Percentiles rank a stretch among this genome's conserved stretches.
These are phyloP conservation scores for Limnomonas spitsbergensis DNA, from an alignment of 139 green algal species.

Conservation along the genomic window DNA sequence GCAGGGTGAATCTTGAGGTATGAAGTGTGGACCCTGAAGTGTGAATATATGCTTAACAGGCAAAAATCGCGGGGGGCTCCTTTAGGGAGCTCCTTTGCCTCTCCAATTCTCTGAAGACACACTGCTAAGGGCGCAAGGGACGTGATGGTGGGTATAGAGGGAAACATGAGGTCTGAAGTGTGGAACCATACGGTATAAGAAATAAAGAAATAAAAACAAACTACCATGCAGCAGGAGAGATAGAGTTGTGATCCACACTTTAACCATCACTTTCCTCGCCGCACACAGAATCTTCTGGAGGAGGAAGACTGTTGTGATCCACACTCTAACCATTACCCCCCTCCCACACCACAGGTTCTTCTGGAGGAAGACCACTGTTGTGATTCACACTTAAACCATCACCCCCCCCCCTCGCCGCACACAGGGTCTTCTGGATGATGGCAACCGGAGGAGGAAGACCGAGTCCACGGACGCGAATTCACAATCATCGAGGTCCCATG, in stretches of 20 bases:
- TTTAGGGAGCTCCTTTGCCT: slow-evolving; percentile 33
- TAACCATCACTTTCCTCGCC: no score
- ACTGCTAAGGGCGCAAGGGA: slow-evolving; percentile 39
- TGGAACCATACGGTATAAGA: slow-evolving; percentile 12
- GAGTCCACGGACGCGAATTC: slow-evolving; percentile 74
- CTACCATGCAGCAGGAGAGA: not conserved
- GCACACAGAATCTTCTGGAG: no score
- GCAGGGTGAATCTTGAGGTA: not conserved
- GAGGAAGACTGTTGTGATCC: no score
- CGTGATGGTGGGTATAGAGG: slow-evolving; percentile 46
- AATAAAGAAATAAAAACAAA: not conserved
- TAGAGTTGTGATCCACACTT: not conserved
- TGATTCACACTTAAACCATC: no score
- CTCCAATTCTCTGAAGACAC: slow-evolving; percentile 39
- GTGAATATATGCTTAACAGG: not conserved
- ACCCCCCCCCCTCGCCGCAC: no score
- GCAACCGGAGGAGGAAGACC: slow-evolving; percentile 70
- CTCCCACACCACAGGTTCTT: no score
- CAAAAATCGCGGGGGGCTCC: slow-evolving; percentile 11
- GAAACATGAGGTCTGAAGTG: not conserved
- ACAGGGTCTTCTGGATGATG: slow-evolving; percentile 61
- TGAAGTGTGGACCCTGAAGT: not conserved
- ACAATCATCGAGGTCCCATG: slow-evolving; percentile 63
- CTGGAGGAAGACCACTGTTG: no score
- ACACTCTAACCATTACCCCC: no score